Base-by-base conservation (phyloP, 1,284 basidiomycete genomes). In the Bjerkandera adusta region DNA sequence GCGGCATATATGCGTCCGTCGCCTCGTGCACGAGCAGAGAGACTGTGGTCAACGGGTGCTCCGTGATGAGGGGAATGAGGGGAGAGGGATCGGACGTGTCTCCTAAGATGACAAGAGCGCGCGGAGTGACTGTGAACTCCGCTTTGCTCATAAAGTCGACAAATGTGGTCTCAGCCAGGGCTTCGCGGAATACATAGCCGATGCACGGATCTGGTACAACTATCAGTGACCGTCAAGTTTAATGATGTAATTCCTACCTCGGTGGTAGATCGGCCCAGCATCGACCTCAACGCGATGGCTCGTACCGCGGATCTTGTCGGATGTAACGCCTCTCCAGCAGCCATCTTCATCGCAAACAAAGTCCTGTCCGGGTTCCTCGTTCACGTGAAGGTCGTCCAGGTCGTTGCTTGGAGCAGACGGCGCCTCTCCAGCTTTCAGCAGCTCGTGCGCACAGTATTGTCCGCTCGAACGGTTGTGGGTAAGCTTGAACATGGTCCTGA, bases 381-480 rank as follows among this genome's bases (percentile, higher is more conserved):
- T 90, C 16, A 66, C 64, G 59, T 90, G 84, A 52, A 87, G 63
- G 3, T 69, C 59, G 22, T 77, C 69, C 68, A 1, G 20, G 25
- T n/a, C 27, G 5, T 53, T 52, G 5, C 54, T 51, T 1, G 66
- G 55, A 27, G 70, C 67, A 48, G 85, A 87, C 15, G 77, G 62
- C 4, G 75, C 77, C 46, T 84, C 79, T 12, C 68, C 69, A 0
- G 68, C 56, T 25, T 70, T 73, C 11, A 96, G 70, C 0, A 96
- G 75, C 63, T 96, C 93, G 62, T 96, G 90, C 0, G 93, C 89
- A 15, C 77, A 80, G 57, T 85, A 95, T 11, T 74, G 79, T 22
- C 86, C 81, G 1, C 76, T 69, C 2, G 85, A 79, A 29, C 69
- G 74, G 3, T 82, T 82, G 34, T 79, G 68, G 0, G 92, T 93